These are phyloP conservation scores for Pirum gemmata DNA, from an alignment of 78 protist species.

Conservation along the genomic window DNA sequence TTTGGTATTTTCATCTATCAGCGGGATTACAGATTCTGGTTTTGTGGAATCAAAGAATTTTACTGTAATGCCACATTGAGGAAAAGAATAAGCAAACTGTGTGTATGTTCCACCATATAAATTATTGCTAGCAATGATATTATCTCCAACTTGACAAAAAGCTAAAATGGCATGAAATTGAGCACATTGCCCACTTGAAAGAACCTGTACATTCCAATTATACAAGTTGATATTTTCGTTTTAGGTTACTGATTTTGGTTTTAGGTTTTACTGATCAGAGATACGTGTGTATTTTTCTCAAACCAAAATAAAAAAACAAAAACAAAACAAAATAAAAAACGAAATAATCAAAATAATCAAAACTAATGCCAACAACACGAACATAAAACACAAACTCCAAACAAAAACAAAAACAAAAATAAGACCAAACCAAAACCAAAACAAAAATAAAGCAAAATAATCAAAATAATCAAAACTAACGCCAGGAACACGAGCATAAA, in stretches of 20 bases:
- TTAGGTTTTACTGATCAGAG: no score
- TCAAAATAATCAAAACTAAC: no score
- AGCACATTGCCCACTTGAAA: conserved; percentile 53
- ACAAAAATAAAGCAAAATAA: no score
- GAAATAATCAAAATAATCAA: no score
- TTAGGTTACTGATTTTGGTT: no score
- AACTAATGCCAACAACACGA: no score
- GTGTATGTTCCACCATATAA: conserved; percentile 56
- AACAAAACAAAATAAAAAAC: neutral
- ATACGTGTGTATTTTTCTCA: no score
- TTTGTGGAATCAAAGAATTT: conserved; percentile 44
- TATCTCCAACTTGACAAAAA: conserved; percentile 57
- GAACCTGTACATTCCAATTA: conserved; percentile 10
- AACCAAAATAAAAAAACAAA: neutral
- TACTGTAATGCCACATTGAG: conserved; percentile 39
- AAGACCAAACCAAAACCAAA: neutral
- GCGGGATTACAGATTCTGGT: conserved; percentile 14
- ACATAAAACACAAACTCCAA: no score
- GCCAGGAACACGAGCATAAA: neutral
- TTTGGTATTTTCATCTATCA: conserved; percentile 53
- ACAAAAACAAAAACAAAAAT: neutral
- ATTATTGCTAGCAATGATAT: conserved; percentile 34
- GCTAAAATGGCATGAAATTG: conserved; percentile 44
- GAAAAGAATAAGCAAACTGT: conserved; percentile 37
- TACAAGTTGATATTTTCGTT: no score